Evolutionary conservation across 441 rosid genomes (phyloP), one percentile per base, ranked within the genome.

Genomic region (Gossypium trilobum): DNA sequence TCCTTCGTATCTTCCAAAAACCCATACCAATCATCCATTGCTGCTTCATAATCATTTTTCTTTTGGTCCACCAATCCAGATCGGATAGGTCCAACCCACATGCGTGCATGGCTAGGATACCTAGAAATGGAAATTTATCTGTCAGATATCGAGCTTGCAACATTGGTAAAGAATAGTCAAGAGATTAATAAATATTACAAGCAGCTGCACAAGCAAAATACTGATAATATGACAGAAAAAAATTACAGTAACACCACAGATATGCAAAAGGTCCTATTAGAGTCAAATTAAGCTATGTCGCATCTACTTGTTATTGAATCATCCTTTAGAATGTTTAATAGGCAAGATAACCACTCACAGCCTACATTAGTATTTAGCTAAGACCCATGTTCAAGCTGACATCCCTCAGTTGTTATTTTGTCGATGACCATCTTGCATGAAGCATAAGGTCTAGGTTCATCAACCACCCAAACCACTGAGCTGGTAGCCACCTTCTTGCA

Each of bases 21-120:
- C 74, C 73, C 61, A 73, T 78, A 36, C 99, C 99, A 94, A 74
- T 94, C 97, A n/a, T 86, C 89, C 95, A 94, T 92, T 68, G 91
- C 74, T 76, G 79, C 97, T 68, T 87, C 90, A 46, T 77, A 89
- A 68, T 94, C 96, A 27, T 64, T 81, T 82, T 65, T 83, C 74
- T 89, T 92, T 29, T 87, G 84, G 70, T 92, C 97, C 20, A 77
- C 85, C 83, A 90, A 74, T 20, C 82, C 85, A 69, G 97, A 85
- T 80, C 91, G 85, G 52, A 94, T 81, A 36, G 99, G 97, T 52
- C 93, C 97, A 70, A 94, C 75, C 99, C 99, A 92, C 94, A 92
- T 90, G 63, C 94, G 97, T 63, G 99, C 97, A 88, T 94, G 99
- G 77, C 99, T 94, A 48, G 99, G 97, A 85, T 94, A 94, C 97